Base-by-base conservation (phyloP, 306 rosid species). In the Cicer chorassanicum region DNA sequence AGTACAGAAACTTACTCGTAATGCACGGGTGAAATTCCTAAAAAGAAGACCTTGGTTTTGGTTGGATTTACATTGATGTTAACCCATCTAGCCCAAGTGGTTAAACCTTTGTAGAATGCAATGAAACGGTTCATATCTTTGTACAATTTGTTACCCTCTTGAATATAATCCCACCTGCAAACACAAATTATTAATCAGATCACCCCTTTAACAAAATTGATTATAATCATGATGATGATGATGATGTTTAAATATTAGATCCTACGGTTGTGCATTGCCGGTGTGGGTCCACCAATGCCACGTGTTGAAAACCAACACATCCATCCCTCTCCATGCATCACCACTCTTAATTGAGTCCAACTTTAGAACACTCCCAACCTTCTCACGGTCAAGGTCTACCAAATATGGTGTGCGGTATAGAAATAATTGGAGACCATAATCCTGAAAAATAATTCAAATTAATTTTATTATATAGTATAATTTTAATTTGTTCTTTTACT, bases 211-310 rank as follows among this genome's bases (percentile, higher is more conserved):
- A 64, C 41, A 15, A 57, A 49, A 76, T 46, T 54, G 73, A 81
- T 56, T 12, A 55, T 19, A 34, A 62, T 43, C 1, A 72, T 34
- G 42, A 64, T 41, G 72, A 24, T 24, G 72, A 24, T 24, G 24
- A 21, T 21, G 4, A 24, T 24, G 34, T 24, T 48, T 53, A 68
- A 16, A 54, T 21, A 21, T 78, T 78, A 39, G 34, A 75, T 79
- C 92, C 6, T 88, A 94, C 99, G 99, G 99, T n/a, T 90, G 99
- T 7, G 96, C 53, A 15, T 54, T 84, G n/a, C 92, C 96, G 0
- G 87, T 85, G 85, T 94, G 98, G 80, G 97, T 91, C 98, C 98
- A 94, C 98, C 98, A 94, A 5, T 94, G 98, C 98, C 99, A 94
- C 12, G 95, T 85, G 91, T 94, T 92, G 75, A 94, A 94, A 43